phyloP scores from a whole-genome alignment of 495 filamentous ascomycete genomes.

The Entonaema liquescens region DNA sequence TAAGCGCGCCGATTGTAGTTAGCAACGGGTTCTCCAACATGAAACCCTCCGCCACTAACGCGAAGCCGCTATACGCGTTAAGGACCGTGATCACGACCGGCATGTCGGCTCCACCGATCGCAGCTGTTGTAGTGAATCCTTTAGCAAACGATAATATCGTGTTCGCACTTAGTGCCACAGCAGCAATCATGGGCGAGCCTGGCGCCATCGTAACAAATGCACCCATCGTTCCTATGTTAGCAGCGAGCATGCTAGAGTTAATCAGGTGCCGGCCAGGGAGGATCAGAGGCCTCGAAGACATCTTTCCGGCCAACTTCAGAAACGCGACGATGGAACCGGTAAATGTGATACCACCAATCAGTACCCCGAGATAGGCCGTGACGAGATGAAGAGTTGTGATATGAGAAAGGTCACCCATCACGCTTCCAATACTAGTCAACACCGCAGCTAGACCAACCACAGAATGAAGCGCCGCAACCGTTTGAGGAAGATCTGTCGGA shows the following conservation, averaged over 20 bases:
- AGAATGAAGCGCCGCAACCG: slow-evolving; percentile 80
- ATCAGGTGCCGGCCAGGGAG: slow-evolving; percentile 74
- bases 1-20: slow-evolving; percentile 80
- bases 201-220: slow-evolving; percentile 80
- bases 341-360: slow-evolving; percentile 85
- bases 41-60: slow-evolving; percentile 81
- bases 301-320: slow-evolving; percentile 77
- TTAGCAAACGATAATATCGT: slow-evolving; percentile 80
- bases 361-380: slow-evolving; percentile 78
- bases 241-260: slow-evolving; percentile 73
- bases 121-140: slow-evolving; percentile 81
- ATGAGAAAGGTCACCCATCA: slow-evolving; percentile 71
- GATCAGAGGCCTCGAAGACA: slow-evolving; percentile 75
- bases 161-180: slow-evolving; percentile 74
- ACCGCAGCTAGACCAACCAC: slow-evolving; percentile 85
- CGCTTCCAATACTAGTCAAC: slow-evolving; percentile 81
- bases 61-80: slow-evolving; percentile 86
- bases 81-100: slow-evolving; percentile 86
- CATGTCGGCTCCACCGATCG: slow-evolving; percentile 88
- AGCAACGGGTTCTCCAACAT: slow-evolving; percentile 87
- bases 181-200: slow-evolving; percentile 75
- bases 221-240: slow-evolving; percentile 80
- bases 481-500: slow-evolving; percentile 81
- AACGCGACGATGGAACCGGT: slow-evolving; percentile 85
- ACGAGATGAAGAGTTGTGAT: slow-evolving; percentile 79